Base-by-base conservation (phyloP, 1,139 yeast genomes). In the Debaryomyces robertsiae region DNA sequence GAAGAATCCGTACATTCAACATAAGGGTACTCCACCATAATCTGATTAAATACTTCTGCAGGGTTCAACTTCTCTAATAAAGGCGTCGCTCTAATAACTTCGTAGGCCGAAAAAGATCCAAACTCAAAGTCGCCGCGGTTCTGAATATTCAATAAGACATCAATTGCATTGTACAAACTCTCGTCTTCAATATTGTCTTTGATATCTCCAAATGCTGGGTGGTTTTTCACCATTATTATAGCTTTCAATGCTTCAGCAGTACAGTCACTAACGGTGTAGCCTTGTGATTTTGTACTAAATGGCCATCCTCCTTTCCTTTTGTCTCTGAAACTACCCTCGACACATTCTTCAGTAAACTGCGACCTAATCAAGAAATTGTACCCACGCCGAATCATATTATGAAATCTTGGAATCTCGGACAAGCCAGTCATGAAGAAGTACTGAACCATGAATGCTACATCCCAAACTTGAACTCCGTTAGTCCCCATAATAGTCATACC, bases 381-480 rank as follows among this genome's bases (percentile, higher is more conserved):
- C 0, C 90, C 86, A 17, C 70, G 69, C 24, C 74, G 71, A 16
- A 93, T 77, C 52, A 81, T 70, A 3, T 79, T 79, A 41, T 77
- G 79, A 58, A 79, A 89, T 57, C 82, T 81, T 0, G 87, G 84
- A 30, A 73, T 56, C 29, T 82, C 84, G 2, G 87, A 93, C 24
- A 93, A 63, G 0, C 96, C 96, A 0, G 96, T 87, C 57, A 79
- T 70, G 45, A 88, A 82, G 47, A 81, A 77, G 55, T 89, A 89
- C 57, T 94, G 98, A 23, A 93, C 71, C 52, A 87, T 84, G 63
- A 94, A 93, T 0, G 97, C 91, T 15, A 84, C 84, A 61, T 94
- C 99, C 98, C 99, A 94, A 1, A 86, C 91, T 61, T 94, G 99
- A 0, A 89, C 90, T 22, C 99, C 99, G 61, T 94, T 94, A 0